Evolutionary conservation across 148 eudicot species (phyloP).

Genomic region (Fallopia convolvulus): DNA sequence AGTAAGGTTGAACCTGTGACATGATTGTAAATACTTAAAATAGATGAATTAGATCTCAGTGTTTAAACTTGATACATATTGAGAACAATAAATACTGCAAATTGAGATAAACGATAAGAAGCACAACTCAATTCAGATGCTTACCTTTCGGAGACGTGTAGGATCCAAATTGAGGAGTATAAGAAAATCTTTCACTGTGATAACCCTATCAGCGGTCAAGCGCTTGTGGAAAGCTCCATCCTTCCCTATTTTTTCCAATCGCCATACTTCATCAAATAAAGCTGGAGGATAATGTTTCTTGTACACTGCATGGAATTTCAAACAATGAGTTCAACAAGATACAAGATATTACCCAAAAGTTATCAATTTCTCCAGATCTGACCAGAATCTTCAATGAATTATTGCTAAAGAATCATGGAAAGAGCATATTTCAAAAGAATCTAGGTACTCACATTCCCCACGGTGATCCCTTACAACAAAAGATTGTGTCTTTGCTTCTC

Average conservation of each 20-base stretch:
- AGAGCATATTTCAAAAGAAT: not conserved
- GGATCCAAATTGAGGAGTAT: slow-evolving; percentile 51
- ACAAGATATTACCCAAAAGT: not conserved
- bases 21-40: not conserved
- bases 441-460: slow-evolving; percentile 59
- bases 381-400: not conserved
- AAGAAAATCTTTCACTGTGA: slow-evolving; percentile 71
- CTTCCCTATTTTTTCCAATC: slow-evolving; percentile 62
- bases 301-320: slow-evolving; percentile 46
- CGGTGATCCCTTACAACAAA: slow-evolving; percentile 77
- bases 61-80: not conserved
- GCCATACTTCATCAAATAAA: slow-evolving; percentile 63
- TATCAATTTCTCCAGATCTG: not conserved
- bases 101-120: not conserved
- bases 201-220: slow-evolving; percentile 39
- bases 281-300: slow-evolving; percentile 74
- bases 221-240: slow-evolving; percentile 70
- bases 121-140: not conserved
- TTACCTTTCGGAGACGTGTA: slow-evolving; percentile 55
- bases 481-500: slow-evolving; percentile 72
- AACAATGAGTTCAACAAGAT: not conserved
- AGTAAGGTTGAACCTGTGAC: not conserved
- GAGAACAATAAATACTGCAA: not conserved
- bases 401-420: not conserved
- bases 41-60: not conserved